Conservation (phyloP, 106 monocot species). For the Phalaenopsis equestris region DNA sequence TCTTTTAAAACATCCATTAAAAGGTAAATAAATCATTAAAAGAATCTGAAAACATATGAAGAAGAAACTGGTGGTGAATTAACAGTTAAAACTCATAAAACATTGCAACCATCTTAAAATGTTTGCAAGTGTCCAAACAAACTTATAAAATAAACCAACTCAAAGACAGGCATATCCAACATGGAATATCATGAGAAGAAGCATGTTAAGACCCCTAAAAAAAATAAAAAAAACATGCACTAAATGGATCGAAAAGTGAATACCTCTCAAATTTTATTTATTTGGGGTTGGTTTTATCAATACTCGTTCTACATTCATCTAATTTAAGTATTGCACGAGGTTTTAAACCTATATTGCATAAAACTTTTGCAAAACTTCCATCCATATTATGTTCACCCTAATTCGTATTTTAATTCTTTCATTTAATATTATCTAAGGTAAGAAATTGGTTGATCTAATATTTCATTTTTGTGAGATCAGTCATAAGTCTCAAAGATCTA, state of each 20-base stretch:
- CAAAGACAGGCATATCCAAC: not conserved
- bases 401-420: too few relatives aligned
- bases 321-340: too few relatives aligned
- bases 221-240: not conserved
- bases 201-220: not conserved
- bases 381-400: too few relatives aligned
- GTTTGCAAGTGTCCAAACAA: not conserved
- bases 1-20: not conserved
- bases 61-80: not conserved
- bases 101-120: not conserved
- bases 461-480: too few relatives aligned
- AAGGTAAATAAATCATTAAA: not conserved
- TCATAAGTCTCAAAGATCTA: too few relatives aligned
- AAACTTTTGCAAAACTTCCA: too few relatives aligned
- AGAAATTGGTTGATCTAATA: too few relatives aligned
- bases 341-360: too few relatives aligned
- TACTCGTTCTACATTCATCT: too few relatives aligned
- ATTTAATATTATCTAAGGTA: too few relatives aligned
- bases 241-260: not conserved
- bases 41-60: not conserved
- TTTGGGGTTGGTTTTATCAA: too few relatives aligned
- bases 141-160: not conserved
- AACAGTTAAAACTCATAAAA: not conserved
- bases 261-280: too few relatives aligned
- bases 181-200: not conserved